Percentiles rank a stretch among this genome's conserved stretches.
phyloP scores from a whole-genome alignment of 2,329 filamentous ascomycete species.

The Colletotrichum plurivorum region DNA sequence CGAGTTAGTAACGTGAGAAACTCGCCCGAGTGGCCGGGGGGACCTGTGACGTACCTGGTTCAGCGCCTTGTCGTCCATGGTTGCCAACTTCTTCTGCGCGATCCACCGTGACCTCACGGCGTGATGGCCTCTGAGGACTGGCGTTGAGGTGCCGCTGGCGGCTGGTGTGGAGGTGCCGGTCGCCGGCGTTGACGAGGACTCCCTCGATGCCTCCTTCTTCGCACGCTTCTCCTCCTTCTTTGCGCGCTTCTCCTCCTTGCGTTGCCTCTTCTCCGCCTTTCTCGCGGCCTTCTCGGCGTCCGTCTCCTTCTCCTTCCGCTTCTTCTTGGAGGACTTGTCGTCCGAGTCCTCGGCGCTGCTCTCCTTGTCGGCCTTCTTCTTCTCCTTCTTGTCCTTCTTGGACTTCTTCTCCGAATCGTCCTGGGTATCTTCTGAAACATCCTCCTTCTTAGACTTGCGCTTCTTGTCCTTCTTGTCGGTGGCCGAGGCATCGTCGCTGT shows the following conservation, averaged over 20 bases:
- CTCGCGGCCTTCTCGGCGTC: conserved; percentile 59
- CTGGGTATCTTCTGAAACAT: conserved; percentile 44
- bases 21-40: not conserved
- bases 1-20: conserved; percentile 41
- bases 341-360: conserved; percentile 43
- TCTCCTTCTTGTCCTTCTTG: conserved; percentile 48
- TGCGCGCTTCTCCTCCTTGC: conserved; percentile 59
- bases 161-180: conserved; percentile 57
- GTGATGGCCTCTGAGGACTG: conserved; percentile 71
- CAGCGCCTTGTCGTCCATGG: conserved; percentile 84
- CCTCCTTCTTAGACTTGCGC: conserved; percentile 52
- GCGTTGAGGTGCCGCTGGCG: conserved; percentile 61
- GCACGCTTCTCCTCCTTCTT: conserved; percentile 58
- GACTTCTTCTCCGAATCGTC: conserved; percentile 43
- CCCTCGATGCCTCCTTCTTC: conserved; percentile 51
- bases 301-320: conserved; percentile 44
- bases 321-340: conserved; percentile 48
- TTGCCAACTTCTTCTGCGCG: conserved; percentile 86
- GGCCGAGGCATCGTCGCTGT: conserved; percentile 41
- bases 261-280: conserved; percentile 64
- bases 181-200: conserved; percentile 46
- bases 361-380: conserved; percentile 53
- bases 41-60: conserved; percentile 77
- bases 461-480: conserved; percentile 58
- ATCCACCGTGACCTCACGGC: conserved; percentile 86